phyloP scores from a whole-genome alignment of 108 stramenopile genomes.

The Cyclotella choctawhatcheeana region DNA sequence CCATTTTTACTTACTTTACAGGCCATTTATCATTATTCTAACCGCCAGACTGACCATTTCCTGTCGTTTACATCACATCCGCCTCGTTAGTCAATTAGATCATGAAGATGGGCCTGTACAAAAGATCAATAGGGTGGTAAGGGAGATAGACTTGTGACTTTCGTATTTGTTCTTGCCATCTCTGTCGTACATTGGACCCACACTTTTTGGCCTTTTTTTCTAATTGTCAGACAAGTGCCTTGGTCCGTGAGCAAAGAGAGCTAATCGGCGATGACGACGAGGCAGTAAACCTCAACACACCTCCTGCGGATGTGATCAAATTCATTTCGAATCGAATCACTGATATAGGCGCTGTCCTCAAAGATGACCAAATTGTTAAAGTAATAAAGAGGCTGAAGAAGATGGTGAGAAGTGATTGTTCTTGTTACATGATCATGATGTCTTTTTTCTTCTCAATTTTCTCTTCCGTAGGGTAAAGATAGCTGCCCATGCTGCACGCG shows the following conservation, averaged over 20 bases:
- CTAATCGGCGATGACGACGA: slow-evolving; percentile 36
- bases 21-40: too few species aligned
- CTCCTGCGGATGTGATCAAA: slow-evolving; percentile 57
- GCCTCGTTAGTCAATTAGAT: slow-evolving; percentile 39
- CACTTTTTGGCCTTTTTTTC: not conserved
- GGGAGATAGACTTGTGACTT: not conserved
- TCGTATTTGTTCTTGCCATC: not conserved
- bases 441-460: not conserved
- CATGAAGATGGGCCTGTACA: slow-evolving; percentile 58
- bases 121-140: slow-evolving; percentile 55
- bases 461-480: slow-evolving; percentile 7
- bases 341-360: slow-evolving; percentile 23
- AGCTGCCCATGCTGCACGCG: slow-evolving; percentile 49
- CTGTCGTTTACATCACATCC: too few species aligned
- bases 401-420: slow-evolving; percentile 35
- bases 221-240: slow-evolving; percentile 4
- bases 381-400: slow-evolving; percentile 64
- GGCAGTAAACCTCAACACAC: slow-evolving; percentile 25
- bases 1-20: too few species aligned
- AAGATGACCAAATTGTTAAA: slow-evolving; percentile 47
- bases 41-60: too few species aligned
- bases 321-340: slow-evolving; percentile 42
- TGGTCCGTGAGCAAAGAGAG: slow-evolving; percentile 14
- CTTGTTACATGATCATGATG: not conserved
- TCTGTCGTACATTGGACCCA: too few species aligned